A percentile compares a stretch with the other conserved stretches of the same genome.
Evolutionary conservation across 2,329 filamentous ascomycete genomes (phyloP).

Genomic region (Monascus ruber): DNA sequence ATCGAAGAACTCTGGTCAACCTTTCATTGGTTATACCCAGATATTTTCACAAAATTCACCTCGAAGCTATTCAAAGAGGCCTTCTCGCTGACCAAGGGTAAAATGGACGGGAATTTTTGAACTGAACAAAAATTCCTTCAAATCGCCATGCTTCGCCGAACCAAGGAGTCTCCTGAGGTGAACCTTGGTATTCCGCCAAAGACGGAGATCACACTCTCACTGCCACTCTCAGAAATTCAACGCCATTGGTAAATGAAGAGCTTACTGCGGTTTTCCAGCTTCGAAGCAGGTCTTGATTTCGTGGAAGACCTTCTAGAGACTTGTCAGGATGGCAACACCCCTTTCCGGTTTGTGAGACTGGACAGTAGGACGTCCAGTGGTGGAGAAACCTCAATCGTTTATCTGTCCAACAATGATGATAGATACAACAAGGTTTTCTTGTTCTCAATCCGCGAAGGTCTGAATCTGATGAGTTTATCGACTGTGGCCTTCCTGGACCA

Average conservation of each 20-base stretch:
- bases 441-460: slow-evolving; percentile 44
- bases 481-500: slow-evolving; percentile 48
- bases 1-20: slow-evolving; percentile 47
- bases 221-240: slow-evolving; percentile 49
- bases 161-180: slow-evolving; percentile 45
- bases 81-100: slow-evolving; percentile 45
- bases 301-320: slow-evolving; percentile 41
- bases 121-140: slow-evolving; percentile 42
- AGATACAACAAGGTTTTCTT: slow-evolving; percentile 42
- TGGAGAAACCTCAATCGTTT: slow-evolving; percentile 41
- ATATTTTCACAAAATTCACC: slow-evolving; percentile 45
- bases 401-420: slow-evolving; percentile 40
- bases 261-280: slow-evolving; percentile 44
- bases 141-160: slow-evolving; percentile 47
- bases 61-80: slow-evolving; percentile 42
- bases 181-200: slow-evolving; percentile 45
- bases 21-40: slow-evolving; percentile 45
- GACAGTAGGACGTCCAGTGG: slow-evolving; percentile 39
- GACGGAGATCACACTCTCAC: slow-evolving; percentile 45
- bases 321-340: slow-evolving; percentile 29
- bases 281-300: slow-evolving; percentile 40
- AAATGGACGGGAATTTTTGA: slow-evolving; percentile 44
- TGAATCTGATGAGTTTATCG: slow-evolving; percentile 44
- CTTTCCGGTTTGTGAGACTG: slow-evolving; percentile 35
- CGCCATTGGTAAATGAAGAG: slow-evolving; percentile 47